phyloP scores from a whole-genome alignment of 345 rosid genomes.

The Eucalyptus pauciflora region DNA sequence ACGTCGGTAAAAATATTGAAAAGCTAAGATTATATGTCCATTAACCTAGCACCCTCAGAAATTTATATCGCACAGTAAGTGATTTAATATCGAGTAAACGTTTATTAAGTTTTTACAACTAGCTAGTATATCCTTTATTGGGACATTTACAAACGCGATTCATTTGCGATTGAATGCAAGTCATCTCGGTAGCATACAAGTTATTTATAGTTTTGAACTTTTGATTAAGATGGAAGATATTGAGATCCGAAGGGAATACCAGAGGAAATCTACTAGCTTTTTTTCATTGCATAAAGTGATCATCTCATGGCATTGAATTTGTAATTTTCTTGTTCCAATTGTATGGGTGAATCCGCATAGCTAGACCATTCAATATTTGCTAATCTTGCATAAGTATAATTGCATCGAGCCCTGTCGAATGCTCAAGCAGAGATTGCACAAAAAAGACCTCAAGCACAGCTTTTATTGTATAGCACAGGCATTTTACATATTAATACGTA shows the following conservation, averaged over 20 bases:
- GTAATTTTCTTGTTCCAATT: not conserved
- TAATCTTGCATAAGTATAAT: not conserved
- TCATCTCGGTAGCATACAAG: not conserved
- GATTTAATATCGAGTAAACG: not conserved
- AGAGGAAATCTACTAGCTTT: not conserved
- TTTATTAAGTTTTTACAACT: not conserved
- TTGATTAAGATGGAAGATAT: not conserved
- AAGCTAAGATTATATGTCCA: not conserved
- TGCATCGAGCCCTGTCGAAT: accelerated
- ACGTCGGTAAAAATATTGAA: not conserved
- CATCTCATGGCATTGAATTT: not conserved
- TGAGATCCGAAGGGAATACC: not conserved
- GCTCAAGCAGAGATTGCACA: not conserved
- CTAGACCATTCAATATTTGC: not conserved
- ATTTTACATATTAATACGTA: not conserved
- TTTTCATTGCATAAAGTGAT: not conserved
- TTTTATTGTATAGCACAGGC: not conserved
- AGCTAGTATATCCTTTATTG: not conserved
- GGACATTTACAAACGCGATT: not conserved
- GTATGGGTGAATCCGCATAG: not conserved
- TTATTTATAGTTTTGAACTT: not conserved
- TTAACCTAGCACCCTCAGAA: not conserved
- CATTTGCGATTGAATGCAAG: not conserved
- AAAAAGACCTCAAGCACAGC: not conserved
- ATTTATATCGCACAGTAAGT: not conserved